phyloP scores from a whole-genome alignment of 78 protist genomes.

The Isochrysis galbana region DNA sequence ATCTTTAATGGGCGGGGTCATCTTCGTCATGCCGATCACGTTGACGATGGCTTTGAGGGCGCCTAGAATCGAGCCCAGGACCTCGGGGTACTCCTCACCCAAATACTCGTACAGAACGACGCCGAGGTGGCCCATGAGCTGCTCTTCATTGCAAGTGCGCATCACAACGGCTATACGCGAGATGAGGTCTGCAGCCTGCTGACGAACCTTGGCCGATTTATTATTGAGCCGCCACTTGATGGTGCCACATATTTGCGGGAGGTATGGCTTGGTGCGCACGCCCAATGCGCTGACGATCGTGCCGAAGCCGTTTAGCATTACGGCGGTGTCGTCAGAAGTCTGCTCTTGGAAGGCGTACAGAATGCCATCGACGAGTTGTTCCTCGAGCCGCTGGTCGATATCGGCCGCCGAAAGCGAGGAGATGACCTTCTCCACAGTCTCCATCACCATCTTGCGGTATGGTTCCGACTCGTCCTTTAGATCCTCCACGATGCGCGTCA shows the following conservation, averaged over 20 bases:
- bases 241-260: conserved; percentile 86
- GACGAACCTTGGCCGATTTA: conserved; percentile 79
- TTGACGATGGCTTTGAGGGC: conserved; percentile 91
- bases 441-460: conserved; percentile 92
- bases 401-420: conserved; percentile 91
- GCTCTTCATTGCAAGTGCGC: conserved; percentile 87
- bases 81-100: conserved; percentile 99
- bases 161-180: conserved; percentile 90
- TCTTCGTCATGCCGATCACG: conserved; percentile 90
- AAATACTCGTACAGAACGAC: conserved; percentile 89
- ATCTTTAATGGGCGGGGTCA: conserved; percentile 96
- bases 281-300: conserved; percentile 87
- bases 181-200: conserved; percentile 95
- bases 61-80: conserved; percentile 84
- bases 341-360: conserved; percentile 94
- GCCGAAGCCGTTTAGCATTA: conserved; percentile 70
- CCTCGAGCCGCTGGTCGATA: conserved; percentile 84
- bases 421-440: conserved; percentile 78
- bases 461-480: conserved; percentile 93
- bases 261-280: conserved; percentile 85
- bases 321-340: conserved; percentile 74
- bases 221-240: conserved; percentile 94
- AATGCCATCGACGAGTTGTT: conserved; percentile 90
- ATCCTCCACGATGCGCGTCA: conserved; percentile 81
- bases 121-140: conserved; percentile 84